A percentile compares a stretch with the other conserved stretches of the same genome.
Evolutionary conservation across 129 eudicot species (phyloP).

Genomic region (Dittrichia graveolens): DNA sequence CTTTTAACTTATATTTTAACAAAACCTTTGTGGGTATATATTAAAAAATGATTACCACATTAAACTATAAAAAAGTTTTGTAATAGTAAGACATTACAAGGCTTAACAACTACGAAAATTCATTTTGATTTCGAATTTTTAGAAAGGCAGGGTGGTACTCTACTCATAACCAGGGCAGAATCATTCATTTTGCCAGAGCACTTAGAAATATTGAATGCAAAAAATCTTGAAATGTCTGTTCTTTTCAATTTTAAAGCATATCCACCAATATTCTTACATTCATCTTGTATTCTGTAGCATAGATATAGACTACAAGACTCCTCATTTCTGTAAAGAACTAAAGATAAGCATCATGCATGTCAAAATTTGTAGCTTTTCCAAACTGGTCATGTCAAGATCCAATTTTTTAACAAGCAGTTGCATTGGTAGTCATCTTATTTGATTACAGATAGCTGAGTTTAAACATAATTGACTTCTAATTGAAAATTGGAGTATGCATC

Average conservation of each 20-base stretch:
- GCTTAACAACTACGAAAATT: too few relatives aligned
- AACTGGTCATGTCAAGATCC: not conserved
- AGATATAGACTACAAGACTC: not conserved
- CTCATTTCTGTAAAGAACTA: not conserved
- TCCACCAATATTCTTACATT: not conserved
- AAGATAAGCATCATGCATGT: not conserved
- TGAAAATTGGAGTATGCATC: not conserved
- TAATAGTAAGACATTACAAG: too few relatives aligned
- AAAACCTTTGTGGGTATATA: too few relatives aligned
- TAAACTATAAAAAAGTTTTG: too few relatives aligned
- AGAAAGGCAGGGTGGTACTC: not conserved
- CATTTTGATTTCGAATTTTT: too few relatives aligned
- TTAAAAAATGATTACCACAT: too few relatives aligned
- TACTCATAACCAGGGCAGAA: conserved; percentile 11
- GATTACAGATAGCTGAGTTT: not conserved
- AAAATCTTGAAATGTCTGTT: not conserved
- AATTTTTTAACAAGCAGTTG: not conserved
- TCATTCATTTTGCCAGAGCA: not conserved
- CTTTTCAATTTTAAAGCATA: not conserved
- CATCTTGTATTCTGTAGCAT: not conserved
- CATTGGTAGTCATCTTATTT: not conserved
- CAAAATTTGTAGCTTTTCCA: not conserved
- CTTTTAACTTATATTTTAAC: too few relatives aligned
- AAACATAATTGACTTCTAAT: not conserved
- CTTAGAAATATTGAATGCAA: not conserved